These are phyloP conservation scores for Shiraia bambusicola DNA, from an alignment of 2,329 filamentous ascomycete species.

Conservation along the genomic window DNA sequence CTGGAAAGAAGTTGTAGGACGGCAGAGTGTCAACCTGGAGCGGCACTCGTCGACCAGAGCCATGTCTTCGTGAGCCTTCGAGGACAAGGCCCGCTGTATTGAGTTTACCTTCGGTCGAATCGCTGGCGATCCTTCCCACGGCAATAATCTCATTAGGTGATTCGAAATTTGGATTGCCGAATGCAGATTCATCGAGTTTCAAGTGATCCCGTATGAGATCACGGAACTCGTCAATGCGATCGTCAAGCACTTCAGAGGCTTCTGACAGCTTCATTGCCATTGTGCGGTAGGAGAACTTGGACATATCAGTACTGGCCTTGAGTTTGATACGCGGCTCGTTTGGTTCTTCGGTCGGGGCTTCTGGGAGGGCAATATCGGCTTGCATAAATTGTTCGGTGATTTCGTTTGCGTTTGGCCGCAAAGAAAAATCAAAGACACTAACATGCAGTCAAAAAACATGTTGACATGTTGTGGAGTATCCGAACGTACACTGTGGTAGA, in stretches of 20 bases:
- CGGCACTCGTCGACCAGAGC: slow-evolving; percentile 78
- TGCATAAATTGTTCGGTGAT: slow-evolving; percentile 78
- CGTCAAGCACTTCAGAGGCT: slow-evolving; percentile 88
- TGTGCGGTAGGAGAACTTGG: slow-evolving; percentile 88
- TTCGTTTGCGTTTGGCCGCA: slow-evolving; percentile 77
- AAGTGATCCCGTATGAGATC: slow-evolving; percentile 73
- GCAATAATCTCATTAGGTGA: slow-evolving; percentile 85
- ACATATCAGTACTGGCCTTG: slow-evolving; percentile 81
- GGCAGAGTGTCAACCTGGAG: slow-evolving; percentile 71
- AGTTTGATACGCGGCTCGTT: slow-evolving; percentile 78
- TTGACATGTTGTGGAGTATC: not conserved
- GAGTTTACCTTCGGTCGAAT: slow-evolving; percentile 80
- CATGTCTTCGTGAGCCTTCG: slow-evolving; percentile 81
- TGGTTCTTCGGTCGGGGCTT: slow-evolving; percentile 71
- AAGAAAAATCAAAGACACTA: slow-evolving; percentile 67
- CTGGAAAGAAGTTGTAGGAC: slow-evolving; percentile 84
- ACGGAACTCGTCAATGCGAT: slow-evolving; percentile 88
- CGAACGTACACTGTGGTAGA: slow-evolving; percentile 44
- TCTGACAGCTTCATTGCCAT: slow-evolving; percentile 94
- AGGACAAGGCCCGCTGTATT: slow-evolving; percentile 84
- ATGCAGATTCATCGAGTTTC: slow-evolving; percentile 73
- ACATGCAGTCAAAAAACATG: slow-evolving; percentile 14
- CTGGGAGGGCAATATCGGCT: slow-evolving; percentile 65
- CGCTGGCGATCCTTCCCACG: slow-evolving; percentile 87
- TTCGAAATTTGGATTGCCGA: slow-evolving; percentile 84